Evolutionary conservation across 371 early-diverging fungal species (phyloP).

Genomic region (Cokeromyces recurvatus): DNA sequence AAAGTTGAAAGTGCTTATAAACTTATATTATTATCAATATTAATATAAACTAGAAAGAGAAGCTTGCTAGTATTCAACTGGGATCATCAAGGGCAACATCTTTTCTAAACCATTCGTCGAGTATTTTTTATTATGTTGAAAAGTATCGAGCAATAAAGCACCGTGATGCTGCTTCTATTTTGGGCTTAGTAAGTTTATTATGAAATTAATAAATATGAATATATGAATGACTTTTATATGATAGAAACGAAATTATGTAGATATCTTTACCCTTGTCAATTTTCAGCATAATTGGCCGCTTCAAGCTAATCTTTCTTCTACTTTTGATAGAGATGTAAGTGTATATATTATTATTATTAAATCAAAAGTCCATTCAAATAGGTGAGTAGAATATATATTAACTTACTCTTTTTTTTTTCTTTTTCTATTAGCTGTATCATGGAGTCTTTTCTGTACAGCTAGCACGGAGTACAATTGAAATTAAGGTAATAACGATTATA

Average conservation of each 20-base stretch:
- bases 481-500: slow-evolving; percentile 18
- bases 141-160: slow-evolving; percentile 31
- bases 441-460: slow-evolving; percentile 33
- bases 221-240: background rate
- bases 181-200: slow-evolving; percentile 28
- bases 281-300: slow-evolving; percentile 29
- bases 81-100: slow-evolving; percentile 24
- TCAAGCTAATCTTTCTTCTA: slow-evolving; percentile 5
- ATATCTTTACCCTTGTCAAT: slow-evolving; percentile 24
- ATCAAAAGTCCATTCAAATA: too few species aligned
- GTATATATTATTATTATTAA: background rate
- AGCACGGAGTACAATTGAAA: slow-evolving; percentile 24
- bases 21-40: background rate
- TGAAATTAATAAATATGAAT: background rate
- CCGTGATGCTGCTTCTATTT: slow-evolving; percentile 15
- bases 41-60: slow-evolving; percentile 4
- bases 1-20: too few species aligned
- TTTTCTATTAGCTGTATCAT: slow-evolving; percentile 19
- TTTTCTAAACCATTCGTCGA: slow-evolving; percentile 20
- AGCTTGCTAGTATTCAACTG: slow-evolving; percentile 15
- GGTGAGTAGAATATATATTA: too few species aligned
- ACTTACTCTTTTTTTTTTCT: too few species aligned
- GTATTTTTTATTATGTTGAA: slow-evolving; percentile 20
- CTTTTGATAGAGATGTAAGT: slow-evolving; percentile 10
- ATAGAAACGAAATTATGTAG: slow-evolving; percentile 26